These are phyloP conservation scores for Hura crepitans DNA, from an alignment of 441 rosid genomes.

Conservation along the genomic window DNA sequence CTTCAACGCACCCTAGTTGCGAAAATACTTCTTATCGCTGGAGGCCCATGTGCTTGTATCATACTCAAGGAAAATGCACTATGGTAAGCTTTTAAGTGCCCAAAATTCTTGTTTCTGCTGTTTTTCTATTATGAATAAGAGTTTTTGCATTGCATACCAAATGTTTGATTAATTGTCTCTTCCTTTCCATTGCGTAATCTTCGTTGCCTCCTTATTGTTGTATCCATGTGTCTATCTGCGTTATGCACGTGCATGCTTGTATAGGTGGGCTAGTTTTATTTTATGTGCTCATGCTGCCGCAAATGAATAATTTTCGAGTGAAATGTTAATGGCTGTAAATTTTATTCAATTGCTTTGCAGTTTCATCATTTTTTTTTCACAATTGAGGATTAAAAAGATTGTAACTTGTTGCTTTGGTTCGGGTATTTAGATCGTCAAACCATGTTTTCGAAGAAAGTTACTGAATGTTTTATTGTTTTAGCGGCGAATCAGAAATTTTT, in stretches of 20 bases:
- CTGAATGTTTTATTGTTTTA: not conserved
- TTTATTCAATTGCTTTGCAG: not conserved
- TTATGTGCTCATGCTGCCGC: not conserved
- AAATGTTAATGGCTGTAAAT: not conserved
- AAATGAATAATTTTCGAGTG: not conserved
- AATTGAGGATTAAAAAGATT: not conserved
- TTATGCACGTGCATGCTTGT: not conserved
- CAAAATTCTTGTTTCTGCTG: not conserved
- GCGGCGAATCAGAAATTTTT: not conserved
- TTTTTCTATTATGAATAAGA: not conserved
- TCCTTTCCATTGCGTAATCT: not conserved
- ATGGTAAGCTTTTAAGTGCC: conserved; percentile 36
- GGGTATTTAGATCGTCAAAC: not conserved
- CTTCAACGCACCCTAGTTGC: conserved; percentile 16
- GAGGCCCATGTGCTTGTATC: conserved; percentile 83
- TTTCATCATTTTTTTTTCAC: not conserved
- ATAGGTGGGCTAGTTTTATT: not conserved
- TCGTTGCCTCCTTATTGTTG: not conserved
- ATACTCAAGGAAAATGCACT: conserved; percentile 75
- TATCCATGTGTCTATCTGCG: not conserved
- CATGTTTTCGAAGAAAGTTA: not conserved
- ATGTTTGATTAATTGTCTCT: conserved; percentile 25
- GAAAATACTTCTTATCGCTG: conserved; percentile 32
- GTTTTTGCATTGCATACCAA: not conserved
- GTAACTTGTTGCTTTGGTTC: not conserved